Percentiles rank a stretch among this genome's conserved stretches.
Conservation (phyloP, 495 filamentous ascomycete species). For the Platismatia glauca region DNA sequence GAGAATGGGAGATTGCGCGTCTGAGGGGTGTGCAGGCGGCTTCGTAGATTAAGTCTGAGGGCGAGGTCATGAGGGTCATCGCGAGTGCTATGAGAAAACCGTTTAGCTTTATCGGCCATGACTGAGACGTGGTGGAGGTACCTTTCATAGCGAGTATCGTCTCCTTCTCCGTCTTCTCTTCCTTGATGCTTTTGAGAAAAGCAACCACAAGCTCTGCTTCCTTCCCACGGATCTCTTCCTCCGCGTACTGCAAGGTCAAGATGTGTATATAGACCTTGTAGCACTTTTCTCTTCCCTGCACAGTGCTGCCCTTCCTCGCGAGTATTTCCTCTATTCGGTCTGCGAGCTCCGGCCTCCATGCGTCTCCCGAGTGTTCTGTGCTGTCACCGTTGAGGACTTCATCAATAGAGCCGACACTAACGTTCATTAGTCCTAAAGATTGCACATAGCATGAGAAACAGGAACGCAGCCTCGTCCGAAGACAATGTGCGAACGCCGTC, state of each 20-base stretch:
- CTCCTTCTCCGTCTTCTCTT: constrained; percentile 64
- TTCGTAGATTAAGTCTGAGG: constrained; percentile 62
- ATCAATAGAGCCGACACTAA: constrained; percentile 44
- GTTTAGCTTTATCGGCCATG: neutral
- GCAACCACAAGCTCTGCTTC: constrained; percentile 59
- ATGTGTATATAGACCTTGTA: constrained; percentile 62
- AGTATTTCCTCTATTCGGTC: constrained; percentile 73
- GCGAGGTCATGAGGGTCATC: constrained; percentile 63
- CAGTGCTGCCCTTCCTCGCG: constrained; percentile 76
- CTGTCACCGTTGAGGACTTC: constrained; percentile 48
- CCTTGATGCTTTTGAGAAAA: constrained; percentile 64
- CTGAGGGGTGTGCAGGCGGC: constrained; percentile 56
- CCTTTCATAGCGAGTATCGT: constrained; percentile 57
- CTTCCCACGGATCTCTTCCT: constrained; percentile 53
- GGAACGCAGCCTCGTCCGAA: constrained; percentile 1
- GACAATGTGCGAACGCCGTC: constrained; percentile 5
- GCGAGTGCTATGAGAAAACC: constrained; percentile 50
- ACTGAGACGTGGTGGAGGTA: constrained; percentile 5
- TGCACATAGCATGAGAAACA: neutral
- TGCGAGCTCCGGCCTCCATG: constrained; percentile 58
- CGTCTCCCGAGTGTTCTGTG: constrained; percentile 41
- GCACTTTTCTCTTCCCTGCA: constrained; percentile 67
- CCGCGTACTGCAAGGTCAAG: constrained; percentile 62
- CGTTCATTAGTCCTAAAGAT: neutral
- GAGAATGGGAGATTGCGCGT: constrained; percentile 58